Conservation (phyloP, 441 rosid species). For the Euphorbia celastroides region DNA sequence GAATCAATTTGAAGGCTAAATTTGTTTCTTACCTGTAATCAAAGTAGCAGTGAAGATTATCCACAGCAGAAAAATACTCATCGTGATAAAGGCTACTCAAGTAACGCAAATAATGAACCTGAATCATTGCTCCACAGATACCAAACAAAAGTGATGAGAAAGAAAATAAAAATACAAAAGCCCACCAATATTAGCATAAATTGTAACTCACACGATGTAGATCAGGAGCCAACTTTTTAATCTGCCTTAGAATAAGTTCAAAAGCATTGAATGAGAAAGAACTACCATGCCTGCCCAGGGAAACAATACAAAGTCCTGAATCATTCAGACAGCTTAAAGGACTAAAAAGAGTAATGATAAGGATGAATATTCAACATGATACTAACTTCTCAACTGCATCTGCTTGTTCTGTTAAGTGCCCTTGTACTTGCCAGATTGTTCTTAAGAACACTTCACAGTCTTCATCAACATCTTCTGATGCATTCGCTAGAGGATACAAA, state of each 20-base stretch:
- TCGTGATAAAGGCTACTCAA: constrained; percentile 78
- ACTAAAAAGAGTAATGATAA: constrained; percentile 13
- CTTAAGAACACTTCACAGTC: constrained; percentile 56
- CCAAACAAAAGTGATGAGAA: constrained; percentile 1
- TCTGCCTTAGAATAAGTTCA: constrained; percentile 63
- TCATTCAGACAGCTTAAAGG: neutral
- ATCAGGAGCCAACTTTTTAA: constrained; percentile 85
- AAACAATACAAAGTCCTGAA: constrained; percentile 8
- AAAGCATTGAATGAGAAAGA: constrained; percentile 61
- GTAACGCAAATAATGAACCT: constrained; percentile 94
- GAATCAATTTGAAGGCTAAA: constrained; percentile 9
- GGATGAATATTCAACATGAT: constrained; percentile 11
- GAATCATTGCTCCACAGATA: constrained; percentile 27
- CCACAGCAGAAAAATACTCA: constrained; percentile 89
- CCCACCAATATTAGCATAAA: constrained; percentile 9
- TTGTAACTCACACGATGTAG: constrained; percentile 73
- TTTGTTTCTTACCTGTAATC: constrained; percentile 72
- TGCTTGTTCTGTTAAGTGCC: constrained; percentile 81
- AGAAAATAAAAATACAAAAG: neutral
- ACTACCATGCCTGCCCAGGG: constrained; percentile 59
- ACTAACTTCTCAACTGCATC: constrained; percentile 79
- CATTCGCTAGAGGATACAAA: constrained; percentile 35
- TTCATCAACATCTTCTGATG: constrained; percentile 35
- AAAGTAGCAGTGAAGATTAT: constrained; percentile 84
- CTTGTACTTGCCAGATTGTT: constrained; percentile 81